These are phyloP conservation scores for Takakia lepidozioides DNA, from an alignment of 225 moss, liverwort and hornwort species.

Conservation along the genomic window DNA sequence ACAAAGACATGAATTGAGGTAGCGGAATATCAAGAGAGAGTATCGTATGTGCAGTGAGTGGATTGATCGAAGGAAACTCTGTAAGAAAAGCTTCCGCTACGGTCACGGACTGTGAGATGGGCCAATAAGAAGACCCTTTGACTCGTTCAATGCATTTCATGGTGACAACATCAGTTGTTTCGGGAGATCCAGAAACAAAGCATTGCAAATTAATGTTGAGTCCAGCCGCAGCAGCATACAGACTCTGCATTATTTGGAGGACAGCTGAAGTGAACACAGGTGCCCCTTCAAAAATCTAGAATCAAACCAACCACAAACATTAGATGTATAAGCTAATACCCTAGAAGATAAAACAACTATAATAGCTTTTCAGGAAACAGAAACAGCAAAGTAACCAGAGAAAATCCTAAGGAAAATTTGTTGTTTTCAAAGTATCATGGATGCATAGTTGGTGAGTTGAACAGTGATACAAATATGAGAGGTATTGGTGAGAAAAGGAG, in stretches of 20 bases:
- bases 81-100: constrained; percentile 62
- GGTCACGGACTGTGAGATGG: constrained; percentile 65
- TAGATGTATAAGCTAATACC: neutral
- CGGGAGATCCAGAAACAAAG: constrained; percentile 44
- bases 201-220: constrained; percentile 58
- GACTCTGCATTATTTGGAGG: constrained; percentile 27
- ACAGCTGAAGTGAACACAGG: constrained; percentile 45
- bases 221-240: constrained; percentile 42
- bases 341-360: neutral
- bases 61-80: constrained; percentile 81
- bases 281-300: constrained; percentile 93
- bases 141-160: constrained; percentile 51
- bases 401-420: neutral
- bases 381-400: neutral
- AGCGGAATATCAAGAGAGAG: constrained; percentile 50
- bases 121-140: constrained; percentile 35
- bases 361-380: neutral
- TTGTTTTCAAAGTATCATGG: too few relatives aligned
- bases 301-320: constrained; percentile 7
- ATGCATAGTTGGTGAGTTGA: too few relatives aligned
- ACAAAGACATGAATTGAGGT: constrained; percentile 43
- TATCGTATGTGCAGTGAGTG: constrained; percentile 74
- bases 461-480: too few relatives aligned
- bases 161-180: constrained; percentile 53
- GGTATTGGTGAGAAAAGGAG: neutral